Evolutionary conservation across 306 rosid genomes (phyloP).

Genomic region (Malus fusca): DNA sequence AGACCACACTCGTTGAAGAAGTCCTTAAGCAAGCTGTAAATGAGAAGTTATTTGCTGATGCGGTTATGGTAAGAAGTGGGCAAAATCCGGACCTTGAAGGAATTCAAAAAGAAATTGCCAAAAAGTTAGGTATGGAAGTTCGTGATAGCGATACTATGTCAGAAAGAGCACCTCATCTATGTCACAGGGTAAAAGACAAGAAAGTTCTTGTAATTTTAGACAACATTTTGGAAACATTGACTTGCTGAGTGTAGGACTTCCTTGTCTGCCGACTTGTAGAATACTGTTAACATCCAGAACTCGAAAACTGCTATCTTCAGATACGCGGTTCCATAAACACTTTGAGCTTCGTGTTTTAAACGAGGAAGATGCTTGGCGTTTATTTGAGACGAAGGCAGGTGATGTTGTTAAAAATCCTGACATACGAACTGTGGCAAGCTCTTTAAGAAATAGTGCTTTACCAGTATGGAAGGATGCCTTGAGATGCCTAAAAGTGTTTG

Average conservation of each 20-base stretch:
- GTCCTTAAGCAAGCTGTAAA: not conserved
- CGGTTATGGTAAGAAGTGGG: not conserved
- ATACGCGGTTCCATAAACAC: too few species aligned
- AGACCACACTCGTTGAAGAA: slow-evolving; percentile 12
- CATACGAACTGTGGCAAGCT: not conserved
- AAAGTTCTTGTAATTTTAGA: slow-evolving; percentile 20
- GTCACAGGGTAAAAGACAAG: not conserved
- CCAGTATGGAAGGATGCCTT: not conserved
- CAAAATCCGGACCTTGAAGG: not conserved
- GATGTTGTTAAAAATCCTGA: not conserved
- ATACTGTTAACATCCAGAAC: slow-evolving; percentile 33
- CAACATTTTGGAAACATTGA: slow-evolving; percentile 19
- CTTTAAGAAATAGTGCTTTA: not conserved
- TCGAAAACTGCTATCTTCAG: too few species aligned
- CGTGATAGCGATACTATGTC: not conserved
- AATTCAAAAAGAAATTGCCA: slow-evolving; percentile 1
- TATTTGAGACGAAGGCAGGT: too few species aligned
- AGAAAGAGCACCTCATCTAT: not conserved
- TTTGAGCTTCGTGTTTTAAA: too few species aligned
- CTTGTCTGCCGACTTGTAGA: slow-evolving; percentile 3
- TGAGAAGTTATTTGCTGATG: not conserved
- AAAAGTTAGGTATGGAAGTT: not conserved
- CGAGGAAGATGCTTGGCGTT: too few species aligned
- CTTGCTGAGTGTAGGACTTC: slow-evolving; percentile 19
- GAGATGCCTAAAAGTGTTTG: not conserved